Evolutionary conservation across 2,329 filamentous ascomycete genomes (phyloP), one percentile per base, ranked within the genome.

Genomic region (Aureobasidium musti): DNA sequence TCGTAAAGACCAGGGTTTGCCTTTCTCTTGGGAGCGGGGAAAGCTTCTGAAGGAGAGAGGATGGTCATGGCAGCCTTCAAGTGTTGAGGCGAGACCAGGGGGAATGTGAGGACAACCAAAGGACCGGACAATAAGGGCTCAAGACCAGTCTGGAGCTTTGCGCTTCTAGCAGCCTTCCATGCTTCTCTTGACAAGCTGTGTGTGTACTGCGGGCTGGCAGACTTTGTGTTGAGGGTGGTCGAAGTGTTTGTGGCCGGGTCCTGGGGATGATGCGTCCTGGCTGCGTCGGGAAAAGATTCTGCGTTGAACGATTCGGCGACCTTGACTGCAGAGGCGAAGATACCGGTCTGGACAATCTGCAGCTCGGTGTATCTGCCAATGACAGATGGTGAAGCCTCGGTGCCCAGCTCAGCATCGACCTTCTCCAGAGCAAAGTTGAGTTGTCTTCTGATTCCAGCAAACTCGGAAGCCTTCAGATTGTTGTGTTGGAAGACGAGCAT

Each of bases 401-500:
- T 81, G 73, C 72, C 72, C 53, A 74, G 61, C 52, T 76, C 89
- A 81, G 81, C 80, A 68, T 94, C 91, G 3, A 89, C 82, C 71
- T 88, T 89, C 37, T 77, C 77, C 66, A 91, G 75, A 0, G 88
- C 87, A 28, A 78, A 79, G 14, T 80, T 81, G 26, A 94, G 78
- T 77, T 93, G 90, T 66, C 90, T 84, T 63, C 90, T 83, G 72
- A 94, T 86, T 52, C 86, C 86, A 49, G 86, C 83, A 87, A 89
- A 92, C 82, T 94, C 91, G 52, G 86, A 82, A 3, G 92, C 89
- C 74, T 86, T 87, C 67, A 91, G 81, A 73, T 91, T 91, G 80
- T 89, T 90, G 81, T 91, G 89, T 76, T 91, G 89, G 82, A 97
- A 96, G 73, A 97, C 84, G 67, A 97, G 85, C 71, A 96, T 89